Evolutionary conservation across 495 filamentous ascomycete species (phyloP), one percentile per base, ranked within the genome.

Genomic region (Penicillium odoratum): DNA sequence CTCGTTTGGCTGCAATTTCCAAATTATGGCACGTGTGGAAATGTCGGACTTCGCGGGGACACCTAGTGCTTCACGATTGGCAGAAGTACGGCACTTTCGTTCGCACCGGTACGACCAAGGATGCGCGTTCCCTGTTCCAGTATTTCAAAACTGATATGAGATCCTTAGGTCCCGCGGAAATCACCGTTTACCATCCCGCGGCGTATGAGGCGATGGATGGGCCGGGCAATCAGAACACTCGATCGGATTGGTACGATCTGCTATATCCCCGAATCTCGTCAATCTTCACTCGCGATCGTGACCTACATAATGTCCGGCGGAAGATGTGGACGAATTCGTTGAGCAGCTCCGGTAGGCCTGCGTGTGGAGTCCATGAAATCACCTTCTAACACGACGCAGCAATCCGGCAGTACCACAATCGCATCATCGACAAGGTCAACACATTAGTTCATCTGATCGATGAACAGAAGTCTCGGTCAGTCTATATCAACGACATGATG

Each of bases 11-110:
- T 13, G 53, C 65, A 48, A 57, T 81, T 55, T 68, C 66, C 13
- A 83, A 81, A 52, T 62, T 82, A 1, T 82, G 70, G 73, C 78
- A 83, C 59, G 65, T 78, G 11, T 68, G 67, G 59, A 40, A 71
- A 28, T 52, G 64, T 30, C 48, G 66, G 31, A 52, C 70, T 3
- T 60, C 71, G 10, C 64, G 62, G n/a, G 76, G 78, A 18, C 66
- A 70, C 55, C 54, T 67, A 0, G 62, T 78, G 15, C 58, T 78
- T 34, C 58, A 63, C 1, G 38, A 56, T 3, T 63, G 71, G 42
- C 11, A 65, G 2, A 43, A 67, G 50, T 78, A 77, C 51, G 75
- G 76, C 7, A 63, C 74, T 40, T 73, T 77, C 49, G 60, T 79
- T 9, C 70, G 74, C 9, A 74, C 76, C 28, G 74, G 74, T 64